Evolutionary conservation across 331 rosid species (phyloP).

Genomic region (Pyracantha coccinea): DNA sequence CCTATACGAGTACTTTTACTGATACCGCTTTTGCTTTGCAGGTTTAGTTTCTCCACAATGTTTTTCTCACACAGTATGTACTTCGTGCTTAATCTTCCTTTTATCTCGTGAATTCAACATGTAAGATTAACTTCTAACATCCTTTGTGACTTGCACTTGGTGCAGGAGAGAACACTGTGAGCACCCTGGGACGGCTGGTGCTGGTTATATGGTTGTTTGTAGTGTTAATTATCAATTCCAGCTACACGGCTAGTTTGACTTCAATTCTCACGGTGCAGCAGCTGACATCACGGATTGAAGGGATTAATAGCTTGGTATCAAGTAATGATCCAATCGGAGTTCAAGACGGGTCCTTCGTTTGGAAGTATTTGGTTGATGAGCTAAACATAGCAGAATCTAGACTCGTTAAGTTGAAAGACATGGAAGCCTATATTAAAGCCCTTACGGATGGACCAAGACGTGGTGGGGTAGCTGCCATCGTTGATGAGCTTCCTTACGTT

Average conservation of each 20-base stretch:
- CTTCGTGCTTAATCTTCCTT: constrained; percentile 9
- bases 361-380: constrained; percentile 63
- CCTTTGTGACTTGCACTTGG: constrained; percentile 18
- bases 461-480: constrained; percentile 88
- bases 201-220: constrained; percentile 93
- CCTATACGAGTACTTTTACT: neutral
- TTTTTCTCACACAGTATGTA: constrained; percentile 79
- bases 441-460: constrained; percentile 53
- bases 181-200: constrained; percentile 83
- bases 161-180: constrained; percentile 85
- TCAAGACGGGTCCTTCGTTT: constrained; percentile 81
- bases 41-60: constrained; percentile 93
- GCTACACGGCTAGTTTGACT: constrained; percentile 98
- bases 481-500: constrained; percentile 93
- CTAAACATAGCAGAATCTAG: constrained; percentile 68
- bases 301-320: constrained; percentile 72
- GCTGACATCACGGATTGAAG: constrained; percentile 69
- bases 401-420: constrained; percentile 44
- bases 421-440: constrained; percentile 43
- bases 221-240: constrained; percentile 88
- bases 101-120: neutral
- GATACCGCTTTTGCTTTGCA: constrained; percentile 37
- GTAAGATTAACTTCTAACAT: constrained; percentile 6
- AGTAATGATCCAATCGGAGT: constrained; percentile 69
- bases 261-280: constrained; percentile 94